These are phyloP conservation scores for Akanthomyces muscarius DNA, from an alignment of 2,329 filamentous ascomycete species.

Conservation along the genomic window DNA sequence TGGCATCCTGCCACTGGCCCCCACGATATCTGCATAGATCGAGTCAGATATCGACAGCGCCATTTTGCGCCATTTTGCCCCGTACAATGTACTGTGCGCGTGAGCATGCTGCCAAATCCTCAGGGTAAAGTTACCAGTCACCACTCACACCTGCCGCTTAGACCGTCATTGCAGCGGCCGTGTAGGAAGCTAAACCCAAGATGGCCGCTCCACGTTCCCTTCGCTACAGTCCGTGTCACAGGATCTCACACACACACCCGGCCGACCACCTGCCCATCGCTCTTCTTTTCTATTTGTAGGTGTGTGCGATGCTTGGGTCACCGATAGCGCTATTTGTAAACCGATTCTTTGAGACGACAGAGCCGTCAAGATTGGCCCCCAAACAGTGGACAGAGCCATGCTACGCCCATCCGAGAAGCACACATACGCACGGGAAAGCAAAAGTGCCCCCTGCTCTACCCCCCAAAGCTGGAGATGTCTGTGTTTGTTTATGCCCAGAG, in stretches of 20 bases:
- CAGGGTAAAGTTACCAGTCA: background rate
- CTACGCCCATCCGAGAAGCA: too few species aligned
- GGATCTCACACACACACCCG: background rate
- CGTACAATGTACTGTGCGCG: background rate
- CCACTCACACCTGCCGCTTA: background rate
- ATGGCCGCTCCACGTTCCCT: background rate
- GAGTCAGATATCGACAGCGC: background rate
- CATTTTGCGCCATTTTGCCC: background rate
- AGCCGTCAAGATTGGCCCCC: too few species aligned
- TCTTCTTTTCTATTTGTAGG: background rate
- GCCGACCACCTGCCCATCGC: background rate
- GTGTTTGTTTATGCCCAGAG: slow-evolving; percentile 2
- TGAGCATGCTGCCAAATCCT: background rate
- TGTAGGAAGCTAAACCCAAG: background rate
- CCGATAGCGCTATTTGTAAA: too few species aligned
- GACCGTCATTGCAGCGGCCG: background rate
- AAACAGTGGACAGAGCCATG: too few species aligned
- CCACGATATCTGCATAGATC: background rate
- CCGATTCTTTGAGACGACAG: too few species aligned
- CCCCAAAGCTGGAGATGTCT: background rate
- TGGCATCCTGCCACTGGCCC: background rate
- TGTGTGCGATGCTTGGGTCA: background rate
- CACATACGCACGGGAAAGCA: background rate
- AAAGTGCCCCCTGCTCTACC: background rate
- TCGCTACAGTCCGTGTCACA: slow-evolving; percentile 14